These are phyloP conservation scores for Coriolopsis trogii DNA, from an alignment of 1,284 basidiomycete species.

Conservation along the genomic window DNA sequence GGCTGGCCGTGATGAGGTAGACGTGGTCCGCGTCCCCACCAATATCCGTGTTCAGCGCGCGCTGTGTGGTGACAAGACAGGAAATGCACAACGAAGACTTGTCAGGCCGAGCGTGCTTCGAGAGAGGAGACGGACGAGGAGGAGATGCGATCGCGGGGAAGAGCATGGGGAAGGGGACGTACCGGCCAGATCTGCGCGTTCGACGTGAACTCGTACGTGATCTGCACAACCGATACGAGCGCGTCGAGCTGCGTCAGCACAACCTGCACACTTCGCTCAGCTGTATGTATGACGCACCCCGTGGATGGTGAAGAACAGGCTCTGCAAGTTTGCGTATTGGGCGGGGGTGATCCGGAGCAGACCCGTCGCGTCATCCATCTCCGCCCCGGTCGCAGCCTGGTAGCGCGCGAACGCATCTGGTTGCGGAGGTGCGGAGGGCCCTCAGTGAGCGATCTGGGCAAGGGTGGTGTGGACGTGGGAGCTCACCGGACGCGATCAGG, in stretches of 20 bases:
- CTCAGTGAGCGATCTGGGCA: background rate
- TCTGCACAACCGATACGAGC: no score
- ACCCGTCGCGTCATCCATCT: conserved; percentile 23
- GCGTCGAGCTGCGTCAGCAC: background rate
- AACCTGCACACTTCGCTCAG: background rate
- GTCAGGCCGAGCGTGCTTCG: no score
- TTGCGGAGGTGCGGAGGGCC: background rate
- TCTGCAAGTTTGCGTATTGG: conserved; percentile 16
- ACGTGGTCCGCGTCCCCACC: conserved; percentile 45
- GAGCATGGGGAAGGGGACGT: background rate
- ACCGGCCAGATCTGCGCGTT: conserved; percentile 18
- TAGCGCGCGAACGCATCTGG: conserved; percentile 17
- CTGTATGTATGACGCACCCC: conserved; percentile 30
- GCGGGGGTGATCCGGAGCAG: conserved; percentile 24
- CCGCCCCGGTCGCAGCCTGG: conserved; percentile 23
- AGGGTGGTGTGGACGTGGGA: background rate
- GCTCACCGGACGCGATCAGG: conserved; percentile 37
- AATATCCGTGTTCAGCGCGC: conserved; percentile 46
- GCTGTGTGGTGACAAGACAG: no score
- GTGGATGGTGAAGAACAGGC: conserved; percentile 28
- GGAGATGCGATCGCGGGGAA: background rate
- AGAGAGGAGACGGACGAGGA: background rate
- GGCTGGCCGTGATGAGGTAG: conserved; percentile 48
- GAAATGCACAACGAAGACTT: no score
- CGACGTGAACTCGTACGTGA: conserved; percentile 10